Percentiles rank a stretch among this genome's conserved stretches.
Evolutionary conservation across 441 rosid genomes (phyloP).

Genomic region (Codiaeum variegatum): DNA sequence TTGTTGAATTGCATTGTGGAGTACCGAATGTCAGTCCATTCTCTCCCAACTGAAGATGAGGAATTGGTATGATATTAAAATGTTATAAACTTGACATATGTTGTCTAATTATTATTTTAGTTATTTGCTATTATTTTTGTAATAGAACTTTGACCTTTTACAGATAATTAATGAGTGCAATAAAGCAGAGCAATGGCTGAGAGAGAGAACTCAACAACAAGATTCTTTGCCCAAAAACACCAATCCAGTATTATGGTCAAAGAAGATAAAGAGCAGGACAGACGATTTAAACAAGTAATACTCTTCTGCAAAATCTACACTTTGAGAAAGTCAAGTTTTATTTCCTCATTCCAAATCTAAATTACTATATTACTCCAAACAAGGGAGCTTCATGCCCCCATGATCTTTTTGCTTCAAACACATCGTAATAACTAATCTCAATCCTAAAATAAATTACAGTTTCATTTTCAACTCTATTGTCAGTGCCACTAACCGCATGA

Average conservation of each 20-base stretch:
- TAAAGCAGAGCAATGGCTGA: slow-evolving; percentile 57
- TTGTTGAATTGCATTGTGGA: slow-evolving; percentile 39
- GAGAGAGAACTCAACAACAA: slow-evolving; percentile 49
- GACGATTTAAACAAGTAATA: slow-evolving; percentile 49
- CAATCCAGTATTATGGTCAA: slow-evolving; percentile 53
- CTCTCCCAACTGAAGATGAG: slow-evolving; percentile 36
- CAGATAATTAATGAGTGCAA: slow-evolving; percentile 49
- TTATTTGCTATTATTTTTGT: background rate
- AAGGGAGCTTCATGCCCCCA: background rate
- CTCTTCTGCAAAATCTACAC: slow-evolving; percentile 9
- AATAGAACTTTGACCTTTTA: slow-evolving; percentile 16
- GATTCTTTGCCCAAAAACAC: slow-evolving; percentile 43
- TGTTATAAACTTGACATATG: background rate
- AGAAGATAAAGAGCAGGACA: slow-evolving; percentile 42
- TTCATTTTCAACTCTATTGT: background rate
- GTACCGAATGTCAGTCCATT: slow-evolving; percentile 29
- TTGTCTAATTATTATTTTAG: background rate
- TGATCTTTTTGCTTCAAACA: background rate
- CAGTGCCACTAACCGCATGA: background rate
- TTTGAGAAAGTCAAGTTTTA: background rate
- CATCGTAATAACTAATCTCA: background rate
- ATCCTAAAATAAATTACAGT: background rate
- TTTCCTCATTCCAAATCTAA: background rate
- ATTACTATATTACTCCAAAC: no score
- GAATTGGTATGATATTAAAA: slow-evolving; percentile 32